phyloP scores from a whole-genome alignment of 768 basidiomycete genomes.

The Leccinum rimulosum region DNA sequence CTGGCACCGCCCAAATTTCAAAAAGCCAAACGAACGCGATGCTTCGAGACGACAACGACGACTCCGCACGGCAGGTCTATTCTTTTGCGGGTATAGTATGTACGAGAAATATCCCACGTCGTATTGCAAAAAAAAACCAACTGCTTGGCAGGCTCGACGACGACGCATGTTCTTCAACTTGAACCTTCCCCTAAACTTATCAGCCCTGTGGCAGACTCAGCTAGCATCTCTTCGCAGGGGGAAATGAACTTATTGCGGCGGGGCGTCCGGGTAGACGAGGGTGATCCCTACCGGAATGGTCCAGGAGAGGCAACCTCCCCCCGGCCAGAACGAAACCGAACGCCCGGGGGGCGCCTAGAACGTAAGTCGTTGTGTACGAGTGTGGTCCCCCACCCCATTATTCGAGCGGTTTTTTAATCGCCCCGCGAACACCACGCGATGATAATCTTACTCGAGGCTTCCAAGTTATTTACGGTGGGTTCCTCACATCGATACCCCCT shows the following conservation, averaged over 20 bases:
- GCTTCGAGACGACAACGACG: neutral
- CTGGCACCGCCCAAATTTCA: neutral
- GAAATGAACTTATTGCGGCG: neutral
- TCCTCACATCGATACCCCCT: neutral
- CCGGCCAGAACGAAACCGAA: neutral
- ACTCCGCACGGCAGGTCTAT: neutral
- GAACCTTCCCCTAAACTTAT: neutral
- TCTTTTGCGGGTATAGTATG: neutral
- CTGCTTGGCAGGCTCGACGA: neutral
- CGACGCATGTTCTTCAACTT: neutral
- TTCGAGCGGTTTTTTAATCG: neutral
- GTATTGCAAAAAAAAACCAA: neutral
- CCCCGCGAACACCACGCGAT: neutral
- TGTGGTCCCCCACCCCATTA: neutral
- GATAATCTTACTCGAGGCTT: neutral
- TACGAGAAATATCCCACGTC: neutral
- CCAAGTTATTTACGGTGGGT: neutral
- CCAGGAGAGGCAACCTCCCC: neutral
- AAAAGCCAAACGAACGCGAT: neutral
- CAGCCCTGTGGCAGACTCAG: neutral
- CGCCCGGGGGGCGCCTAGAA: neutral
- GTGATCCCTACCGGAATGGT: neutral
- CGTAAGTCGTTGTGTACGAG: neutral
- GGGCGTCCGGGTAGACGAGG: neutral
- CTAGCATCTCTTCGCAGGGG: neutral